phyloP scores from a whole-genome alignment of 176 grass and related monocot genomes.

The Aegilops bicornis region DNA sequence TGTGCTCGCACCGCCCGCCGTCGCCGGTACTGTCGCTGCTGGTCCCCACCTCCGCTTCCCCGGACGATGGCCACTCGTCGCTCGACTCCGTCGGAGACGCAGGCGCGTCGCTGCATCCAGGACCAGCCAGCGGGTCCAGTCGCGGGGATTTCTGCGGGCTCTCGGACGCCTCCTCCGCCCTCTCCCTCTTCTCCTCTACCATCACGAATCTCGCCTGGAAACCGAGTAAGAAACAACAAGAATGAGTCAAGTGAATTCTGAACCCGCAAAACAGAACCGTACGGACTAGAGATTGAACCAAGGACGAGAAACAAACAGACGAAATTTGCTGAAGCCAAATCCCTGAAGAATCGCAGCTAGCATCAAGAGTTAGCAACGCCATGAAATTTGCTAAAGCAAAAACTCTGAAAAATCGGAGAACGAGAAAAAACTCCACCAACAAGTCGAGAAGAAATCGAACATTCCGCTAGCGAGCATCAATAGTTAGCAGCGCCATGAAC shows the following conservation, averaged over 20 bases:
- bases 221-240: not conserved
- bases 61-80: not conserved
- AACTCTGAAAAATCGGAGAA: not conserved
- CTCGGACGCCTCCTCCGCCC: not conserved
- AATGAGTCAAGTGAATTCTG: not conserved
- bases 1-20: constrained; percentile 36
- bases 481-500: not conserved
- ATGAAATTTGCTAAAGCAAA: too few species aligned
- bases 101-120: too few species aligned
- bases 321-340: too few species aligned
- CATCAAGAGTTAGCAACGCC: too few species aligned
- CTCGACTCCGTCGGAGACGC: not conserved
- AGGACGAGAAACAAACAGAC: too few species aligned
- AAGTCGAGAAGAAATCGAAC: not conserved
- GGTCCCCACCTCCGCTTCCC: not conserved
- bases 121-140: too few species aligned
- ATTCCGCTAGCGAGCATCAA: not conserved
- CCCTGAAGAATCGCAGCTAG: too few species aligned
- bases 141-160: too few species aligned
- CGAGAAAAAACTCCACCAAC: not conserved
- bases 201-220: constrained; percentile 33
- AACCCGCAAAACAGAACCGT: too few species aligned
- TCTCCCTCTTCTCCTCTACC: constrained; percentile 14
- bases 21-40: not conserved
- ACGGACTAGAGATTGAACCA: too few species aligned